phyloP scores from a whole-genome alignment of 768 basidiomycete species.

The Lactarius quietus region DNA sequence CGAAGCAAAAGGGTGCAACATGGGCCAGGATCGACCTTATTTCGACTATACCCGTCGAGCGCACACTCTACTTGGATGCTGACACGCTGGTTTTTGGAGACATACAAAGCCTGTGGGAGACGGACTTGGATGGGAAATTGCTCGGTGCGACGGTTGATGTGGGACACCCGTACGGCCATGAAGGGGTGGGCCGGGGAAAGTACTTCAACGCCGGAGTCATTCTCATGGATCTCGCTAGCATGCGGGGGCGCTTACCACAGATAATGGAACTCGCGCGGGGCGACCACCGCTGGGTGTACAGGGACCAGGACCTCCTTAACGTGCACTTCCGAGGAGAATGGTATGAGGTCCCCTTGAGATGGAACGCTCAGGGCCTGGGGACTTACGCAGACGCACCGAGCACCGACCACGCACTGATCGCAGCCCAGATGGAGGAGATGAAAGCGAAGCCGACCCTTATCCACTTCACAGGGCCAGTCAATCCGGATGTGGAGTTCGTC shows the following conservation, averaged over 20 bases:
- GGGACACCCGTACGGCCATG: slow-evolving; percentile 48
- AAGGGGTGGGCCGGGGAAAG: slow-evolving; percentile 30
- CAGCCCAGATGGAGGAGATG: slow-evolving; percentile 36
- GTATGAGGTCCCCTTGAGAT: slow-evolving; percentile 40
- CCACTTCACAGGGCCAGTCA: slow-evolving; percentile 56
- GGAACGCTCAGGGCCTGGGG: slow-evolving; percentile 58
- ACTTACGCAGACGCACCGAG: slow-evolving; percentile 43
- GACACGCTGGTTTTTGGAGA: slow-evolving; percentile 46
- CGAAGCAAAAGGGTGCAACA: slow-evolving; percentile 31
- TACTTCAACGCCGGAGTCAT: slow-evolving; percentile 60
- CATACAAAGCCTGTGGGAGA: slow-evolving; percentile 43
- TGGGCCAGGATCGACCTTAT: slow-evolving; percentile 53
- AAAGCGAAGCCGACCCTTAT: slow-evolving; percentile 42
- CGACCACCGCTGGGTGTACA: slow-evolving; percentile 34
- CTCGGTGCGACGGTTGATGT: slow-evolving; percentile 48
- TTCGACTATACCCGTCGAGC: slow-evolving; percentile 44
- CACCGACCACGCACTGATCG: slow-evolving; percentile 33
- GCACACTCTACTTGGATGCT: slow-evolving; percentile 50
- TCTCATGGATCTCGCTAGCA: slow-evolving; percentile 44
- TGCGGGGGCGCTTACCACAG: slow-evolving; percentile 31
- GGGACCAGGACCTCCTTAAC: slow-evolving; percentile 54
- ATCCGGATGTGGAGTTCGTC: slow-evolving; percentile 43
- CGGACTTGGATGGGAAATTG: slow-evolving; percentile 40
- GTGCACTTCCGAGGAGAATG: slow-evolving; percentile 43
- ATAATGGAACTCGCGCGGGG: slow-evolving; percentile 31